These are phyloP conservation scores for Cadophora malorum DNA, from an alignment of 2,329 filamentous ascomycete species.

Conservation along the genomic window DNA sequence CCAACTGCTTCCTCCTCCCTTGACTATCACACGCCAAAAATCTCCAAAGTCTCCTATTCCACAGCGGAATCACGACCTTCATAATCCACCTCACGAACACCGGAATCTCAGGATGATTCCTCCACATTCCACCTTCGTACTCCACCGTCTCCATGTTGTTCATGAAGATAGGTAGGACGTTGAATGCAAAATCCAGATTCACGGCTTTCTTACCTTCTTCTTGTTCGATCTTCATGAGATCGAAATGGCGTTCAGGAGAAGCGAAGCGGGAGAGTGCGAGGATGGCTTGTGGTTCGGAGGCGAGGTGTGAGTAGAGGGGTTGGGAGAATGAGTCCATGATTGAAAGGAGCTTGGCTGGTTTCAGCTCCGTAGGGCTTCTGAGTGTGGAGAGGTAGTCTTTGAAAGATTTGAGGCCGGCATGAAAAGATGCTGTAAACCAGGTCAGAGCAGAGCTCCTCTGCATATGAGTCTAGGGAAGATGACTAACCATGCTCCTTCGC, in stretches of 20 bases:
- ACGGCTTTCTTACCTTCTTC: conserved; percentile 32
- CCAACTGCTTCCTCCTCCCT: background rate
- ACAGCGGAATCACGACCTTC: background rate
- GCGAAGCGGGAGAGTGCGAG: conserved; percentile 29
- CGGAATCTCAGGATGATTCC: background rate
- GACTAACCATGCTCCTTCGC: conserved; percentile 35
- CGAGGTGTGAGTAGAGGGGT: conserved; percentile 30
- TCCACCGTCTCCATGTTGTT: background rate
- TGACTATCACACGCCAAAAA: background rate
- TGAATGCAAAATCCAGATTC: conserved; percentile 27
- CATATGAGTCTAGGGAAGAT: background rate
- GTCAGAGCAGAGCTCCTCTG: conserved; percentile 6
- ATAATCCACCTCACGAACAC: background rate
- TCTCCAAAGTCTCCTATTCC: background rate
- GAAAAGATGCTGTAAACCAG: conserved; percentile 27
- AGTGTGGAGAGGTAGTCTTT: conserved; percentile 30
- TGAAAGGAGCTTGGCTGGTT: conserved; percentile 19
- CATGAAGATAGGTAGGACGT: conserved; percentile 10
- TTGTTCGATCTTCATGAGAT: conserved; percentile 27
- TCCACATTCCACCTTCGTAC: background rate
- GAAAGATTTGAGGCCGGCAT: conserved; percentile 29
- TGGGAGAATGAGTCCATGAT: conserved; percentile 36
- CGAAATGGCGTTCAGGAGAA: conserved; percentile 27
- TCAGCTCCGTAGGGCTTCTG: conserved; percentile 21
- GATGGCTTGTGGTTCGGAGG: conserved; percentile 29